Percentiles rank a stretch among this genome's conserved stretches.
Evolutionary conservation across 2,329 filamentous ascomycete species (phyloP).

Genomic region (Ophiostoma himal-ulmi): DNA sequence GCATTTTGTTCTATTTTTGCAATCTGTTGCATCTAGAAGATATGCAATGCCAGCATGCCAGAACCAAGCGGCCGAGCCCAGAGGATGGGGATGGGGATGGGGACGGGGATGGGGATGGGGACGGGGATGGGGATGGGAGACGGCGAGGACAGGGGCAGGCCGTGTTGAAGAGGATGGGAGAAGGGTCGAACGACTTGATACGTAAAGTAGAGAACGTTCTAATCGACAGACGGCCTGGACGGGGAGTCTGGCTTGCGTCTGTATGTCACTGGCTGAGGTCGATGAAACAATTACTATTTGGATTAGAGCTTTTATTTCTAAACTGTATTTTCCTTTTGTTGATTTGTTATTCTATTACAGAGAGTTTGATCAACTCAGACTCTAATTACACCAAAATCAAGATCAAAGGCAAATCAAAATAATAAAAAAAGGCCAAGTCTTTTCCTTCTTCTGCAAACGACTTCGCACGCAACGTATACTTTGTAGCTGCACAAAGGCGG

Average conservation of each 20-base stretch:
- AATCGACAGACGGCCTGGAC: background rate
- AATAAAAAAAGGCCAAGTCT: background rate
- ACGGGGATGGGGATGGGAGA: too few species aligned
- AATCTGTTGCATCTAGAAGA: background rate
- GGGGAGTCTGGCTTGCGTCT: background rate
- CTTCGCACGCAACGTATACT: background rate
- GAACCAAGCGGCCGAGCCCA: background rate
- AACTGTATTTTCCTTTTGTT: background rate
- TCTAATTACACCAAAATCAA: background rate
- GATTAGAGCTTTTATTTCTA: too few species aligned
- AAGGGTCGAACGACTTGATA: too few species aligned
- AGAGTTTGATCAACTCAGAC: too few species aligned
- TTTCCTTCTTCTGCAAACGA: background rate
- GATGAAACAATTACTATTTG: background rate
- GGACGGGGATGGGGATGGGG: background rate
- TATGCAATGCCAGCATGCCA: slow-evolving; percentile 4
- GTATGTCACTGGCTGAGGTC: background rate
- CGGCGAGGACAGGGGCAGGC: background rate
- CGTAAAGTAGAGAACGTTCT: background rate
- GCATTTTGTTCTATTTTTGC: background rate
- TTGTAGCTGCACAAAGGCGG: background rate
- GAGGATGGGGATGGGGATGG: background rate
- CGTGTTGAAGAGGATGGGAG: background rate
- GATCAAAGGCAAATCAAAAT: background rate
- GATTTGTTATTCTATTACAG: background rate